Base-by-base conservation (phyloP, 129 eudicot genomes). In the Silybum marianum region DNA sequence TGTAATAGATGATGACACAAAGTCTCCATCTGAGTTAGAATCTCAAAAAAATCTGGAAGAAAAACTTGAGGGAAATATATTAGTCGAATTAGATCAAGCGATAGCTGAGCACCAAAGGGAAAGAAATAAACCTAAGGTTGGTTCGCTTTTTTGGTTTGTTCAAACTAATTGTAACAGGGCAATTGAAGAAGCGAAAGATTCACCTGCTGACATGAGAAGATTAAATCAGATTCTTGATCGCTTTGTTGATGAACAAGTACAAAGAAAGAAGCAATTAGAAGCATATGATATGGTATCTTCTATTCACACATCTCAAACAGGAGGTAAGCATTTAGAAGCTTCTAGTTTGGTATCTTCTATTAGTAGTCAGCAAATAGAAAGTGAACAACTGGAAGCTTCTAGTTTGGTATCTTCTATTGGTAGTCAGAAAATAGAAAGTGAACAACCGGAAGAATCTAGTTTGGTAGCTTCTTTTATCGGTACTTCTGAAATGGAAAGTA, bases 181-280 rank as follows among this genome's bases (percentile, higher is more conserved):
- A 72, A 62, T 80, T 36, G 62, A 80, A 80, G 83, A 80, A 80
- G 71, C 78, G 9, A 58, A 42, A 80, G 83, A 58, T 58, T 80
- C 83, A 36, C 36, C 10, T 36, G 62, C 39, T 18, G 83, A 80
- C 36, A 54, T 72, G 60, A 80, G 83, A 23, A 80, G 72, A 80
- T 44, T 80, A 32, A 71, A 58, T 71, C 8, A 2, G 78, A 7
- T 80, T 36, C 72, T 80, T 80, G 63, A 54, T 58, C 60, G n/a
- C 54, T 80, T 80, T 48, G 38, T 79, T 36, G 58, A 71, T 8
- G 83, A 78, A 69, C 82, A 69, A 69, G 46, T 44, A 21, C 30
- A 68, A 68, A 69, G 68, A 78, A 78, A 78, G 25, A 48, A 39
- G 19, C 22, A 40, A 40, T 9, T 51, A 51, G 63, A 51, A 51